These are phyloP conservation scores for Fusarium sulawesiense DNA, from an alignment of 2,329 filamentous ascomycete species.

Conservation along the genomic window DNA sequence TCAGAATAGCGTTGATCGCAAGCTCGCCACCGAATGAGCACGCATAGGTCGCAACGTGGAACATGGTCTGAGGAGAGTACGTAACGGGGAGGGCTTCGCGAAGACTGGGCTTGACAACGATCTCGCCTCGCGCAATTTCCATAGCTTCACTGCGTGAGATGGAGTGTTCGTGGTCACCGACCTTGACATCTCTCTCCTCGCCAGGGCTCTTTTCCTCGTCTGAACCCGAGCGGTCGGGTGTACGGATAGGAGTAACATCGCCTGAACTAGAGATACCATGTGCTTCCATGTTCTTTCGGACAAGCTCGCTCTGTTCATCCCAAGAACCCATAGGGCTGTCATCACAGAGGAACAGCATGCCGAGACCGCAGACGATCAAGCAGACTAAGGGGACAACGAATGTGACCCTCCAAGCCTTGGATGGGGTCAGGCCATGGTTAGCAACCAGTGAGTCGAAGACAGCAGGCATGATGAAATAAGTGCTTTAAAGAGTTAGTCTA, in stretches of 20 bases:
- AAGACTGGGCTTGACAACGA: conserved; percentile 67
- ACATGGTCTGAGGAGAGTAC: conserved; percentile 65
- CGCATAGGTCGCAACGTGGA: conserved; percentile 67
- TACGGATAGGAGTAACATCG: conserved; percentile 64
- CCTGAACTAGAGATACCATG: conserved; percentile 56
- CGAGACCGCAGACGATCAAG: conserved; percentile 73
- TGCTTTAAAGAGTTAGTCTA: conserved; percentile 52
- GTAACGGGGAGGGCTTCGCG: conserved; percentile 59
- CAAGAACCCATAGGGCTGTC: conserved; percentile 88
- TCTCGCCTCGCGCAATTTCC: conserved; percentile 64
- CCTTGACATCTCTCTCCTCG: conserved; percentile 51
- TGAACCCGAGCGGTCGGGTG: conserved; percentile 51
- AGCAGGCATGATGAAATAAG: conserved; percentile 93
- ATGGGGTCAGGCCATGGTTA: conserved; percentile 67
- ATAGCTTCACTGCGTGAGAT: conserved; percentile 64
- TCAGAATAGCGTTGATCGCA: conserved; percentile 70
- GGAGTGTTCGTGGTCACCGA: conserved; percentile 58
- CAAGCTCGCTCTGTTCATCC: conserved; percentile 74
- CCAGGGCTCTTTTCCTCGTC: conserved; percentile 52
- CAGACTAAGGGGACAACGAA: conserved; percentile 87
- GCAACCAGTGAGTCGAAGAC: conserved; percentile 81
- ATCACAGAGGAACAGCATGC: conserved; percentile 78
- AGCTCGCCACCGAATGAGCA: conserved; percentile 74
- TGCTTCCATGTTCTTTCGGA: conserved; percentile 63
- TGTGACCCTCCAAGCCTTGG: conserved; percentile 83